Evolutionary conservation across 2,329 filamentous ascomycete species (phyloP).

Genomic region (Hypoxylon sp.): DNA sequence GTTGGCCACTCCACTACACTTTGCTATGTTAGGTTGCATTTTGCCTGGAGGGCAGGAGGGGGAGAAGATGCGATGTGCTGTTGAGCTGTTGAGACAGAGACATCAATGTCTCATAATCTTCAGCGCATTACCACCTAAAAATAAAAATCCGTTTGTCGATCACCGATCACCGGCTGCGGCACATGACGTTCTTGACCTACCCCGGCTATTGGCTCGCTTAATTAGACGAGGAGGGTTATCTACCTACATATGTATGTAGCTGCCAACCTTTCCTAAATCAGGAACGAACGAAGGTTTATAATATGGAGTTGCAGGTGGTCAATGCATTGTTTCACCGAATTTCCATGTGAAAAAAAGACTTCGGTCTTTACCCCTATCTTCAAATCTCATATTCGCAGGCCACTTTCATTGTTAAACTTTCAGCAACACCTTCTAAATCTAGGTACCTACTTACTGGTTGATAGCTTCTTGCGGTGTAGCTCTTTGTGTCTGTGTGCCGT

Average conservation of each 20-base stretch:
- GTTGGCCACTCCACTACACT: slow-evolving; percentile 9
- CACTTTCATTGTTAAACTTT: not conserved
- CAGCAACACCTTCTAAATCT: too few relatives aligned
- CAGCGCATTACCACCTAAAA: slow-evolving; percentile 30
- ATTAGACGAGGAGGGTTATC: slow-evolving; percentile 19
- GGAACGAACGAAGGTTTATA: not conserved
- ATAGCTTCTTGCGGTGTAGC: too few relatives aligned
- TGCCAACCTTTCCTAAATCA: not conserved
- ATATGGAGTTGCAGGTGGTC: slow-evolving; percentile 6
- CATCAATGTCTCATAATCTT: slow-evolving; percentile 19
- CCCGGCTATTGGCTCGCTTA: slow-evolving; percentile 29
- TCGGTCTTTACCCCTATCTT: not conserved
- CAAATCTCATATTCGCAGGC: not conserved
- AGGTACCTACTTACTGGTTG: too few relatives aligned
- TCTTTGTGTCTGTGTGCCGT: too few relatives aligned
- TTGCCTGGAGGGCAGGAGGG: slow-evolving; percentile 10
- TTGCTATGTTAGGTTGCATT: slow-evolving; percentile 26
- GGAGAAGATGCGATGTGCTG: slow-evolving; percentile 15
- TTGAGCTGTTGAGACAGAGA: too few relatives aligned
- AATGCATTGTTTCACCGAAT: not conserved
- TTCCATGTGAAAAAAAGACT: not conserved
- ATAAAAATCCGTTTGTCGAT: slow-evolving; percentile 23
- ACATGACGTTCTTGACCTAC: slow-evolving; percentile 15
- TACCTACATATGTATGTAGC: too few relatives aligned
- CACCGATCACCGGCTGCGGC: slow-evolving; percentile 7